Base-by-base conservation (phyloP, 768 basidiomycete genomes). In the Panaeolus cyanescens region DNA sequence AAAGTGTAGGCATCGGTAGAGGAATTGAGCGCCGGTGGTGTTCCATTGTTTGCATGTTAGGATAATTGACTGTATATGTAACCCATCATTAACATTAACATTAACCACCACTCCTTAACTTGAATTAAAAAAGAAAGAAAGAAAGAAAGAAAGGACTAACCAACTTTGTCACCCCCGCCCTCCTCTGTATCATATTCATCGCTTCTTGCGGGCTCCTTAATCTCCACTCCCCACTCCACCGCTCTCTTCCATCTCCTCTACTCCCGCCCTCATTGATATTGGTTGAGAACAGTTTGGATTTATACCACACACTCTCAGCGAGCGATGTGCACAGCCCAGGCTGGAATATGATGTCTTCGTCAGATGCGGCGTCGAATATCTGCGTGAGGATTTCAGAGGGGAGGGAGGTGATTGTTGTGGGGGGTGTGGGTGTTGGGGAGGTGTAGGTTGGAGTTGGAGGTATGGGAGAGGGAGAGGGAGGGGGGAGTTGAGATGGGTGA, bases 1-100 rank as follows among this genome's bases (percentile, higher is more conserved):
- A 70, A 92, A 85, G 76, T 88, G 89, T 32, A 93, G 76, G 66
- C 80, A 89, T 7, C 85, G 83, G 69, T 87, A 91, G 64, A 92
- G 79, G 53, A 87, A 83, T 68, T 92, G 88, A 10, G 83, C 77
- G 19, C 84, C 90, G 4, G 90, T 71, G 42, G 73, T 74, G 31
- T 83, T 81, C 88, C 88, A 92, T 6, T 78, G 78, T 62, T 79
- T 83, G 69, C 89, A 92, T 0, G 90, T 90, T 2, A 81, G 72
- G 63, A 89, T 84, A 58, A 93, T 88, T 1, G 88, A 81, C 89
- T 92, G 56, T 33, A 36, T 22, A 22, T 22, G 19, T n/a, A n/a
- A n/a, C n/a, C n/a, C n/a, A n/a, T n/a, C n/a, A n/a, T n/a, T n/a
- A n/a, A n/a, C n/a, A n/a, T n/a, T n/a, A n/a, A n/a, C n/a, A n/a